These are phyloP conservation scores for Tylopilus plumbeoviolaceoides DNA, from an alignment of 768 basidiomycete species.

Conservation along the genomic window DNA sequence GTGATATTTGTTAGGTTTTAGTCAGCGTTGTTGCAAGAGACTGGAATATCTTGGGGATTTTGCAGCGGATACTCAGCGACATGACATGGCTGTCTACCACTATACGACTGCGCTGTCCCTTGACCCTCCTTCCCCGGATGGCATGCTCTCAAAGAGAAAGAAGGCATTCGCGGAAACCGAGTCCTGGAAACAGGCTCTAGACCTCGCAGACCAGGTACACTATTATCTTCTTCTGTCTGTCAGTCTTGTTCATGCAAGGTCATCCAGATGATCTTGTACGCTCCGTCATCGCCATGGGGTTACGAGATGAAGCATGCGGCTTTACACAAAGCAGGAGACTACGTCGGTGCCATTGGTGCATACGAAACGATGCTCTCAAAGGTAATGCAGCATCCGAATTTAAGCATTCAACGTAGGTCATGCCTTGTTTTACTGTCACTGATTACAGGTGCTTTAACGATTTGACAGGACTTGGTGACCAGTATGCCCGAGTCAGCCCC, in stretches of 20 bases:
- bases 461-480: neutral
- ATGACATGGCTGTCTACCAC: neutral
- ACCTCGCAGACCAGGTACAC: neutral
- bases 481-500: neutral
- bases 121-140: neutral
- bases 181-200: neutral
- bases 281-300: neutral
- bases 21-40: neutral
- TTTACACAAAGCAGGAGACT: neutral
- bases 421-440: neutral
- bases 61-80: neutral
- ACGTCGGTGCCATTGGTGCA: neutral
- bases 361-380: neutral
- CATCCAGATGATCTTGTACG: neutral
- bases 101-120: neutral
- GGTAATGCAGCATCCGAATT: neutral
- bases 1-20: neutral
- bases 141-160: neutral
- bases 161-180: neutral
- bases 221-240: neutral
- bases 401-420: neutral
- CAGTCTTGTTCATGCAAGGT: neutral
- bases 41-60: neutral
- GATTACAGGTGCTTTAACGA: neutral
- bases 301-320: neutral